Evolutionary conservation across 2,329 filamentous ascomycete genomes (phyloP), one percentile per base, ranked within the genome.

Genomic region (Colletotrichum sp.): DNA sequence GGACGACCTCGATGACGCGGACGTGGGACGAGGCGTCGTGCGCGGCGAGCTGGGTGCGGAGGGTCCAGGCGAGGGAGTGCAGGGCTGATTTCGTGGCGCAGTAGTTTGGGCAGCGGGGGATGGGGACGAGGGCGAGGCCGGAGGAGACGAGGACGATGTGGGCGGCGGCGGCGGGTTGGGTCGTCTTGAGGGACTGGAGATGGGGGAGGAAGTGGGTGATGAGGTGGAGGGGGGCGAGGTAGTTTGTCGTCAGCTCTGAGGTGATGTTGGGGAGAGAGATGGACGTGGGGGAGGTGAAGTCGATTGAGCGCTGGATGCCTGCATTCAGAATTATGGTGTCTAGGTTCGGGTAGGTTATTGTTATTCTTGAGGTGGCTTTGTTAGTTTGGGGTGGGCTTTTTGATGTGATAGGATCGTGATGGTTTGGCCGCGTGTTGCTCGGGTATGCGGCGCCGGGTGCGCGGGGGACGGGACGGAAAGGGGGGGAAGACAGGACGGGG

Each of bases 321-420:
- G 91, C 88, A 80, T 92, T 92, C 67, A 93, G 83, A 71, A 93
- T 82, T 30, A 93, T 80, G 78, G 87, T 88, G 82, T 92, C 90
- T 32, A 93, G 86, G 32, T 87, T 83, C 0, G 90, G 89, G 79
- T 90, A 85, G 57, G 72, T 73, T 7, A 78, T 65, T 7, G 80
- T 83, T 69, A 87, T 84, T 13, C 85, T 86, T 36, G 59, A 2
- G 12, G 1, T 22, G 19, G 29, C 29, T 13, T 62, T 62, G 22
- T 30, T 62, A 32, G 59, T n/a, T 30, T n/a, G 13, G 57, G 32
- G 34, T n/a, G 19, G 3, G 3, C 39, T 3, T 22, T 22, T 36
- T 44, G 11, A 25, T 44, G 5, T 29, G 32, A 25, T 64, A 27
- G 30, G 29, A 8, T 27, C 15, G 55, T 16, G 27, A 3, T 16